Conservation (phyloP, 2,329 filamentous ascomycete species). For the Passalora sequoiae region DNA sequence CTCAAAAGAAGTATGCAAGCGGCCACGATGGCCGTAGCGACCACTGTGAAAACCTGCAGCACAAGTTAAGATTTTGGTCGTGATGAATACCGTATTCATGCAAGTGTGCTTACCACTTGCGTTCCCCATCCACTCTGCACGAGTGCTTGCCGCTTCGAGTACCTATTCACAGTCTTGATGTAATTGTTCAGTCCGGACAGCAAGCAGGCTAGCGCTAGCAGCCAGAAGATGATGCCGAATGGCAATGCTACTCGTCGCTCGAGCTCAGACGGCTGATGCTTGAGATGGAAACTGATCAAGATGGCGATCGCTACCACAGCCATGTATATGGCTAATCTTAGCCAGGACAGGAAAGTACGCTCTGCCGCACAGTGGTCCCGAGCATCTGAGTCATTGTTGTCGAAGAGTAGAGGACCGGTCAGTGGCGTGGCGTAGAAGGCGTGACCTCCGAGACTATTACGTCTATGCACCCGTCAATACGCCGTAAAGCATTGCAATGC, state of each 20-base stretch:
- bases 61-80: too few relatives aligned
- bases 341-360: conserved; percentile 82
- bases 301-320: conserved; percentile 85
- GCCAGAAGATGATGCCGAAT: conserved; percentile 83
- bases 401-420: conserved; percentile 64
- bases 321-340: conserved; percentile 85
- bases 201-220: conserved; percentile 71
- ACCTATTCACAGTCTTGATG: conserved; percentile 74
- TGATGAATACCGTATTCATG: too few relatives aligned
- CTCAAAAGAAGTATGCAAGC: conserved; percentile 60
- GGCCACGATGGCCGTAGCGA: conserved; percentile 59
- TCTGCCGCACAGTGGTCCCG: conserved; percentile 77
- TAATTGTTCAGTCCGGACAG: conserved; percentile 79
- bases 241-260: conserved; percentile 77
- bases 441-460: conserved; percentile 38
- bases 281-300: conserved; percentile 87
- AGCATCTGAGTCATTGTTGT: conserved; percentile 69
- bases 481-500: neutral
- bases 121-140: conserved; percentile 95
- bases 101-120: conserved; percentile 56
- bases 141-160: conserved; percentile 69
- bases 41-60: conserved; percentile 57
- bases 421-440: conserved; percentile 59
- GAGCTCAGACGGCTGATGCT: conserved; percentile 60
- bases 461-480: conserved; percentile 24